Percentiles rank a stretch among this genome's conserved stretches.
Conservation (phyloP, 2,329 filamentous ascomycete genomes). For the Aaosphaeria arxii region DNA sequence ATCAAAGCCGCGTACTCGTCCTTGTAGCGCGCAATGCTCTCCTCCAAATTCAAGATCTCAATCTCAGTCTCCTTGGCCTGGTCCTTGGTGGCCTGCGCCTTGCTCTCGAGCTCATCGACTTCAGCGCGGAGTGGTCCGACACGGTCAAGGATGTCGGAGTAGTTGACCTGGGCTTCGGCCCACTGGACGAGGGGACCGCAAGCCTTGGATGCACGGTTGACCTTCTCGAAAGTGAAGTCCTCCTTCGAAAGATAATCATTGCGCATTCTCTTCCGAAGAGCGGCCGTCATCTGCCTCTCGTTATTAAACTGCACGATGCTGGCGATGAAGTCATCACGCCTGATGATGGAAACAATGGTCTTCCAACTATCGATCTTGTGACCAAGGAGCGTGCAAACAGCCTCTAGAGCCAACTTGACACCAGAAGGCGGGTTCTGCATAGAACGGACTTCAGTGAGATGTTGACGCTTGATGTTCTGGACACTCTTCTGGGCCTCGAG, state of each 20-base stretch:
- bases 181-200: slow-evolving; percentile 96
- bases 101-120: slow-evolving; percentile 80
- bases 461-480: slow-evolving; percentile 96
- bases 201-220: slow-evolving; percentile 93
- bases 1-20: slow-evolving; percentile 93
- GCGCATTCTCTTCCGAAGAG: slow-evolving; percentile 81
- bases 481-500: slow-evolving; percentile 92
- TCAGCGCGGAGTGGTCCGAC: slow-evolving; percentile 91
- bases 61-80: slow-evolving; percentile 89
- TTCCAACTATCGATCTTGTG: slow-evolving; percentile 92
- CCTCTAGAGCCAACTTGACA: slow-evolving; percentile 88
- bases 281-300: slow-evolving; percentile 86
- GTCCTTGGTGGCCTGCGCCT: slow-evolving; percentile 87
- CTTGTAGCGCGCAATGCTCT: slow-evolving; percentile 93
- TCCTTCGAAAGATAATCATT: slow-evolving; percentile 88
- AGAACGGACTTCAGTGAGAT: slow-evolving; percentile 94
- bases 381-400: slow-evolving; percentile 92
- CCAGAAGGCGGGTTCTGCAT: slow-evolving; percentile 91
- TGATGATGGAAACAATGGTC: slow-evolving; percentile 81
- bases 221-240: slow-evolving; percentile 94
- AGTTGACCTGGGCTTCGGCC: slow-evolving; percentile 95
- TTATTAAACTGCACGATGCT: slow-evolving; percentile 98
- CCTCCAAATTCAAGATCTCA: slow-evolving; percentile 78
- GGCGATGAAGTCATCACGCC: slow-evolving; percentile 93
- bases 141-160: slow-evolving; percentile 93